Evolutionary conservation across 2,329 filamentous ascomycete genomes (phyloP).

Genomic region (Colletotrichum horii): DNA sequence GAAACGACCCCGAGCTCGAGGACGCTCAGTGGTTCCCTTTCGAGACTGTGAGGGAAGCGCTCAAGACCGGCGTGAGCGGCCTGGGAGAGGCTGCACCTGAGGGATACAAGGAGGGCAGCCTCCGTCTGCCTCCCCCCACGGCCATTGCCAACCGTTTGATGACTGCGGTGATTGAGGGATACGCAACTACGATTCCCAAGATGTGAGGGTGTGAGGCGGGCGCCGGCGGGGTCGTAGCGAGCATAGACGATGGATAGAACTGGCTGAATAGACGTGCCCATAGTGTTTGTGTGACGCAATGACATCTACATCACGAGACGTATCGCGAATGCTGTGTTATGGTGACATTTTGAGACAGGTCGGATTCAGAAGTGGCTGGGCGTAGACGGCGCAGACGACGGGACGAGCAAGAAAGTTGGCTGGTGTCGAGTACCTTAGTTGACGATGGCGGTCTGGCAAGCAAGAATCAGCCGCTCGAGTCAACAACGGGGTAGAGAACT

Average conservation of each 20-base stretch:
- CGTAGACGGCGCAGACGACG: background rate
- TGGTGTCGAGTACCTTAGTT: background rate
- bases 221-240: background rate
- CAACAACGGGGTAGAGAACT: background rate
- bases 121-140: slow-evolving; percentile 83
- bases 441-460: background rate
- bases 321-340: background rate
- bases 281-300: background rate
- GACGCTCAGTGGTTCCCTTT: slow-evolving; percentile 87
- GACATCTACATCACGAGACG: background rate
- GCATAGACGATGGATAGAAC: slow-evolving; percentile 32
- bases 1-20: slow-evolving; percentile 90
- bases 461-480: background rate
- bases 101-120: slow-evolving; percentile 75
- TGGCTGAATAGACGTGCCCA: background rate
- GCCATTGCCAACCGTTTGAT: slow-evolving; percentile 94
- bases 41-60: slow-evolving; percentile 79
- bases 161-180: slow-evolving; percentile 78
- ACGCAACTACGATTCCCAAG: slow-evolving; percentile 61
- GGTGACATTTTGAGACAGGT: background rate
- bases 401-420: background rate
- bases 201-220: slow-evolving; percentile 37
- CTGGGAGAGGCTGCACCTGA: slow-evolving; percentile 68
- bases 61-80: slow-evolving; percentile 69
- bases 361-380: background rate